Conservation (phyloP, 2,329 filamentous ascomycete genomes). For the Zelopaecilomyces penicillatus region DNA sequence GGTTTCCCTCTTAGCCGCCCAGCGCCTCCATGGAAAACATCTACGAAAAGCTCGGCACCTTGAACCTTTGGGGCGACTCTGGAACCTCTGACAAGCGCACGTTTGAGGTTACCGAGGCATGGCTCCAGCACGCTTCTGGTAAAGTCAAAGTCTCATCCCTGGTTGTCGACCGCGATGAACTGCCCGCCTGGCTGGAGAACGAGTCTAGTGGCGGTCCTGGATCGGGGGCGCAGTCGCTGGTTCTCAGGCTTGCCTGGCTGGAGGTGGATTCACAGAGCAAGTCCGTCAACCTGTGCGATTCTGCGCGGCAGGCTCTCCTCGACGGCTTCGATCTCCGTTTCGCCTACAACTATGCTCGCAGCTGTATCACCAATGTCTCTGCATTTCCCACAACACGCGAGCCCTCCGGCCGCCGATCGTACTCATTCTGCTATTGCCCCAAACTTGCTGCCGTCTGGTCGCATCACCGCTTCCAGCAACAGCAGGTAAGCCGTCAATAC, state of each 20-base stretch:
- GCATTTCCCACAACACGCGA: conserved; percentile 14
- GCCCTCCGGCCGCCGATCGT: conserved; percentile 13
- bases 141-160: conserved; percentile 9
- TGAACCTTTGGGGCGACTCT: conserved; percentile 15
- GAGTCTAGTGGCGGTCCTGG: conserved; percentile 8
- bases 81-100: conserved; percentile 9
- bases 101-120: conserved; percentile 22
- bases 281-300: conserved; percentile 17
- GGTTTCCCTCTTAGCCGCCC: no score
- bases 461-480: conserved; percentile 12
- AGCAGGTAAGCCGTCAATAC: conserved; percentile 4
- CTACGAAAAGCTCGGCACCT: conserved; percentile 20
- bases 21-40: conserved; percentile 21
- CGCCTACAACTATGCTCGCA: conserved; percentile 25
- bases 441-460: conserved; percentile 32
- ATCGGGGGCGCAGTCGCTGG: conserved; percentile 14
- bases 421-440: conserved; percentile 28
- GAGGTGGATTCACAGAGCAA: conserved; percentile 15
- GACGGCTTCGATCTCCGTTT: conserved; percentile 21
- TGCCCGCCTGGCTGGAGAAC: conserved; percentile 16
- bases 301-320: conserved; percentile 14
- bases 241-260: conserved; percentile 23
- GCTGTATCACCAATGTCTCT: conserved; percentile 25
- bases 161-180: conserved; percentile 4
- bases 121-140: conserved; percentile 16